phyloP scores from a whole-genome alignment of 202 grass and related monocot genomes.

The Hordeum pubiflorum region DNA sequence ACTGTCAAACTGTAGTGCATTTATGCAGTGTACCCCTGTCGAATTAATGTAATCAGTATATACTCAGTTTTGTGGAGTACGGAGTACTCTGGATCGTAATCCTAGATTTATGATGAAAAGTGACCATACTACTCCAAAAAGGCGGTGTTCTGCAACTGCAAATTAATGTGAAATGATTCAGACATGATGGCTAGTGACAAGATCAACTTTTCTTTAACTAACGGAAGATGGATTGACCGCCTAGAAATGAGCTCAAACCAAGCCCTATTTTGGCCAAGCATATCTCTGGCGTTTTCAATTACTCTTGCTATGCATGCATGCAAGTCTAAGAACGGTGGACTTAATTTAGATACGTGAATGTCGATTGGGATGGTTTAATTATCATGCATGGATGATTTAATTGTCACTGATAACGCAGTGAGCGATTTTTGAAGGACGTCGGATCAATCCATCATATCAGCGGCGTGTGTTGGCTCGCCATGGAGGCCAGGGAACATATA shows the following conservation, averaged over 20 bases:
- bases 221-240: neutral
- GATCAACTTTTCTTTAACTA: neutral
- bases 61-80: neutral
- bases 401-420: neutral
- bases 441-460: neutral
- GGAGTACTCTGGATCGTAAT: neutral
- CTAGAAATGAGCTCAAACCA: neutral
- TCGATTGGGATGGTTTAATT: neutral
- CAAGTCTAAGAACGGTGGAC: neutral
- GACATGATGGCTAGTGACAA: neutral
- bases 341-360: neutral
- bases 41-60: neutral
- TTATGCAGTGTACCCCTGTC: neutral
- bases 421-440: neutral
- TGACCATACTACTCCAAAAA: neutral
- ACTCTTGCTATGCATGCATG: neutral
- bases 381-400: neutral
- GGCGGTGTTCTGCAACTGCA: neutral
- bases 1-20: neutral
- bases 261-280: neutral
- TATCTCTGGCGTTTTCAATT: neutral
- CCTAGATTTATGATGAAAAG: neutral
- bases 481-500: slow-evolving; percentile 1
- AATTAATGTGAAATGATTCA: slow-evolving; percentile 7
- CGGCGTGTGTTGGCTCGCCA: neutral